These are phyloP conservation scores for Colletotrichum tamarilloi DNA, from an alignment of 2,329 filamentous ascomycete genomes.

Conservation along the genomic window DNA sequence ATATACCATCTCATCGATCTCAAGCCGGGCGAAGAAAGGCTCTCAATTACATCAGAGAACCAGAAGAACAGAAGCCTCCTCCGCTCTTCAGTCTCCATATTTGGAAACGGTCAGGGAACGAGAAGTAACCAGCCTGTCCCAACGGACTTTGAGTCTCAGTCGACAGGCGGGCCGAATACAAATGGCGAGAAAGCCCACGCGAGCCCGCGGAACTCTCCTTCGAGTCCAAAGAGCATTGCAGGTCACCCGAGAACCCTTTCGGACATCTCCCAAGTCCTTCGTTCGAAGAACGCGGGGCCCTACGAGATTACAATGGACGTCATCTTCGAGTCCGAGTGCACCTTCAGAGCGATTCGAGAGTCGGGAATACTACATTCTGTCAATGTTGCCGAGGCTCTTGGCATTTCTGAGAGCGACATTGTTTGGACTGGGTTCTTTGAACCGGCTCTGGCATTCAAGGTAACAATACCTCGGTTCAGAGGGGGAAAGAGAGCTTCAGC, in stretches of 20 bases:
- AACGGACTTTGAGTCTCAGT: not conserved
- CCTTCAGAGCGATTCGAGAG: constrained; percentile 49
- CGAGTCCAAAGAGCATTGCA: not conserved
- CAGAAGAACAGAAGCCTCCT: not conserved
- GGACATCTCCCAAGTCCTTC: constrained; percentile 53
- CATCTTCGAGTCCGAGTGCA: constrained; percentile 52
- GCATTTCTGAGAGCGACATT: constrained; percentile 42
- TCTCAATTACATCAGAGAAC: not conserved
- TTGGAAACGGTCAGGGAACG: not conserved
- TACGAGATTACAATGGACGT: constrained; percentile 65
- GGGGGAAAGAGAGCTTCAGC: constrained; percentile 8
- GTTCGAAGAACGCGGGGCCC: constrained; percentile 63
- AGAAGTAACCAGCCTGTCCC: fast-evolving
- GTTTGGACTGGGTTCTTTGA: constrained; percentile 56
- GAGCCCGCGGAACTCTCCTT: not conserved
- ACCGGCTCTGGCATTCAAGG: constrained; percentile 59
- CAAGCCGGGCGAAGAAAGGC: constrained; percentile 39
- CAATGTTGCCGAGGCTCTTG: constrained; percentile 47
- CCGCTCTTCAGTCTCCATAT: not conserved
- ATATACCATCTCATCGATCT: constrained; percentile 62
- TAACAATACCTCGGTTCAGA: constrained; percentile 46
- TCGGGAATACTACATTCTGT: constrained; percentile 48
- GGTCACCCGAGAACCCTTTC: constrained; percentile 30
- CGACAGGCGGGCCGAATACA: no score
- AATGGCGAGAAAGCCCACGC: not conserved